These are phyloP conservation scores for Saccharomyces kudriavzevii DNA, from an alignment of 805 yeast species.

Conservation along the genomic window DNA sequence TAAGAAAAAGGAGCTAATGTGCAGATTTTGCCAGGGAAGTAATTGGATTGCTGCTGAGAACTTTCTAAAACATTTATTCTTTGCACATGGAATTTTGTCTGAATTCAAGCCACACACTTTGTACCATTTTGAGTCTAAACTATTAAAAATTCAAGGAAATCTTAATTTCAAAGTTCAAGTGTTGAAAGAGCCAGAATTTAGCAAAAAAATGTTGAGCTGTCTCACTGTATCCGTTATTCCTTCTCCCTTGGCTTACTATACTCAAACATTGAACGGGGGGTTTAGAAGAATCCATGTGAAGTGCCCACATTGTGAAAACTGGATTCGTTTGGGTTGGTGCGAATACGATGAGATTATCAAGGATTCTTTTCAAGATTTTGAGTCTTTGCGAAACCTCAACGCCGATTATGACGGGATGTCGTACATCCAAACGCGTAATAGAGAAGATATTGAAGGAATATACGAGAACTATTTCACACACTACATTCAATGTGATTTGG, in stretches of 20 bases:
- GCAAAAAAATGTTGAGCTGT: slow-evolving; percentile 8
- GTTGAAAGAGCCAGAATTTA: slow-evolving; percentile 4
- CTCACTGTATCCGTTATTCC: slow-evolving; percentile 12
- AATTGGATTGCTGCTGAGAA: slow-evolving; percentile 12
- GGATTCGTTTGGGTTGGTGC: slow-evolving; percentile 16
- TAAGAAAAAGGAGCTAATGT: slow-evolving; percentile 10
- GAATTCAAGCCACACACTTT: slow-evolving; percentile 1
- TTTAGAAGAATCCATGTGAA: slow-evolving; percentile 12
- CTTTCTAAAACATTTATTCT: slow-evolving; percentile 16
- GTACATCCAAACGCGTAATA: slow-evolving; percentile 8
- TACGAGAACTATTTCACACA: slow-evolving; percentile 18
- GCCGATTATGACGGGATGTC: slow-evolving; percentile 7
- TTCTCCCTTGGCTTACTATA: slow-evolving; percentile 11
- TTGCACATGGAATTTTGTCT: slow-evolving; percentile 19
- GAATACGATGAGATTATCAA: slow-evolving; percentile 13
- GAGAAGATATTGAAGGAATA: slow-evolving; percentile 12
- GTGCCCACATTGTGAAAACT: slow-evolving; percentile 13
- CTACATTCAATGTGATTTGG: slow-evolving; percentile 9
- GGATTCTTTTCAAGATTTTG: slow-evolving; percentile 9
- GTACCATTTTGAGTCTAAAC: neutral
- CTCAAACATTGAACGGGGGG: slow-evolving; percentile 9
- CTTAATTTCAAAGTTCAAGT: slow-evolving; percentile 2
- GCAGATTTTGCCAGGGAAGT: slow-evolving; percentile 18
- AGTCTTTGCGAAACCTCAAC: slow-evolving; percentile 9
- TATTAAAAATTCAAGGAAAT: neutral